These are phyloP conservation scores for Fusarium kyushuense DNA, from an alignment of 2,329 filamentous ascomycete species.

Conservation along the genomic window DNA sequence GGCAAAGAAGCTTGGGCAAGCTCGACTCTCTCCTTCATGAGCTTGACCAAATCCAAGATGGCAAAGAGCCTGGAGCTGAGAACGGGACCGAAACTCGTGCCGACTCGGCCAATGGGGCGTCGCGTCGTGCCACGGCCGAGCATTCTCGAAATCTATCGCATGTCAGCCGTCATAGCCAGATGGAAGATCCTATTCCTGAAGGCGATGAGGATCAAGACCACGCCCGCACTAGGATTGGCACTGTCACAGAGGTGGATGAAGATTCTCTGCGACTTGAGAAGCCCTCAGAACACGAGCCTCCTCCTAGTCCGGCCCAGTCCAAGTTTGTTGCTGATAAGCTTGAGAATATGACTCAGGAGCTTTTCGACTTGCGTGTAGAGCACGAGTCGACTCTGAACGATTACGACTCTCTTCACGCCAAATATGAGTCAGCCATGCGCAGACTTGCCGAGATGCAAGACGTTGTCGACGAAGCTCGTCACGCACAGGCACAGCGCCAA, in stretches of 20 bases:
- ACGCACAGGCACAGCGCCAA: constrained; percentile 67
- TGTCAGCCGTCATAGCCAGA: constrained; percentile 65
- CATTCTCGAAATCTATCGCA: constrained; percentile 68
- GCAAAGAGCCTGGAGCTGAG: constrained; percentile 55
- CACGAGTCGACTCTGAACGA: constrained; percentile 87
- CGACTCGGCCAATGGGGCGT: constrained; percentile 56
- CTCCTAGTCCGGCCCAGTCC: constrained; percentile 81
- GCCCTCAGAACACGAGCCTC: constrained; percentile 46
- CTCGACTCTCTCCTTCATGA: constrained; percentile 93
- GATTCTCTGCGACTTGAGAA: constrained; percentile 35
- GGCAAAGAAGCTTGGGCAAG: constrained; percentile 93
- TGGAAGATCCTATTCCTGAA: constrained; percentile 68
- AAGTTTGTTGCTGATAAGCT: constrained; percentile 93
- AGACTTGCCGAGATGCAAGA: constrained; percentile 89
- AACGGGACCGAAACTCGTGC: constrained; percentile 44
- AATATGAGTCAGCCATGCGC: constrained; percentile 90
- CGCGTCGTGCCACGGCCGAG: constrained; percentile 60
- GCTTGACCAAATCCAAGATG: constrained; percentile 80
- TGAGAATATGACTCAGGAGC: constrained; percentile 89
- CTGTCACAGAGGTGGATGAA: constrained; percentile 52
- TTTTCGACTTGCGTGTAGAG: constrained; percentile 89
- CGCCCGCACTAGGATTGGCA: constrained; percentile 45
- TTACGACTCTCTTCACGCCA: constrained; percentile 82
- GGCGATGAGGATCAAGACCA: constrained; percentile 59
- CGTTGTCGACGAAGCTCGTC: constrained; percentile 80